Evolutionary conservation across 139 green algal genomes (phyloP).

Genomic region (Pedinophyceae sp.): DNA sequence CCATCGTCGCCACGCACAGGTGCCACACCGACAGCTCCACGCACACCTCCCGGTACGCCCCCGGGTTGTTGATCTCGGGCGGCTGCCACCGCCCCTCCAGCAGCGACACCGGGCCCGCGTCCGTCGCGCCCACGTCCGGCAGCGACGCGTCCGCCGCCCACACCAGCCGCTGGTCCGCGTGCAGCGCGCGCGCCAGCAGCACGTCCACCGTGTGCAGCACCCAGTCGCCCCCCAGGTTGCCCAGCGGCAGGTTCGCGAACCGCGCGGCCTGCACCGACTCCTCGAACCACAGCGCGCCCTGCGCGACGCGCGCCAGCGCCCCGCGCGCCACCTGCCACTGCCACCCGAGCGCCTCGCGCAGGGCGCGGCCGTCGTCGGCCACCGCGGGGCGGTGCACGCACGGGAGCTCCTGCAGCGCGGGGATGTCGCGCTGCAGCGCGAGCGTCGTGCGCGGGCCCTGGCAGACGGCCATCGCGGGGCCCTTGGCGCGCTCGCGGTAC

Average conservation of each 20-base stretch:
- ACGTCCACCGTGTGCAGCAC: conserved; percentile 47
- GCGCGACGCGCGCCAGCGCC: conserved; percentile 21
- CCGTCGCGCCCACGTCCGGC: conserved; percentile 30
- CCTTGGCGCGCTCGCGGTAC: neutral
- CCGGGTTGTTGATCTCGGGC: conserved; percentile 37
- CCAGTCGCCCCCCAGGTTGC: conserved; percentile 59
- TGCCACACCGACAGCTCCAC: conserved; percentile 69
- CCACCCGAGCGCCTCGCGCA: conserved; percentile 63
- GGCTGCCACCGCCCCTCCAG: conserved; percentile 19
- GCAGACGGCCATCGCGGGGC: neutral
- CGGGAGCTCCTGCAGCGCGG: neutral
- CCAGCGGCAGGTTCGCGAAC: conserved; percentile 70
- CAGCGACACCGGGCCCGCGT: conserved; percentile 28
- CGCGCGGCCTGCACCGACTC: conserved; percentile 39
- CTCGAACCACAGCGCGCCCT: neutral
- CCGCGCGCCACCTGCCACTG: conserved; percentile 43
- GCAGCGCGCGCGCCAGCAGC: conserved; percentile 52
- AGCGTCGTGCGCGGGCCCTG: neutral
- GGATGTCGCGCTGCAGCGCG: neutral
- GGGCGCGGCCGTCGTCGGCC: conserved; percentile 3
- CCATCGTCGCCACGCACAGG: conserved; percentile 59
- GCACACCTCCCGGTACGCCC: conserved; percentile 67
- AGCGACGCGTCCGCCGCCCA: conserved; percentile 45
- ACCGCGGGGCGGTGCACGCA: neutral
- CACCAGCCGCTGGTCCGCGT: conserved; percentile 54